These are phyloP conservation scores for Pestalotiopsis fici DNA, from an alignment of 2,329 filamentous ascomycete species.

Conservation along the genomic window DNA sequence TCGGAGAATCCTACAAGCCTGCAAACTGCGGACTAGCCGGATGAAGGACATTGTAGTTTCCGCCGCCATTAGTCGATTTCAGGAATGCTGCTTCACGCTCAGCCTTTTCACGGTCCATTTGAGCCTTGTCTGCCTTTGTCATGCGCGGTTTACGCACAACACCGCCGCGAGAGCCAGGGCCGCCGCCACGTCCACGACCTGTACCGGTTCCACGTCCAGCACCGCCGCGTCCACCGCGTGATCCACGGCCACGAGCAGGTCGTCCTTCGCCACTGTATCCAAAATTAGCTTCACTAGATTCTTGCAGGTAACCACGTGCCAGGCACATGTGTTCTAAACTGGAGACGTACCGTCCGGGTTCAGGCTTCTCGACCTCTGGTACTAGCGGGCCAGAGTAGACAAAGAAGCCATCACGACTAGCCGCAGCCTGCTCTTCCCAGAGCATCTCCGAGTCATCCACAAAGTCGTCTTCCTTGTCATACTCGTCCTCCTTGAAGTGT, in stretches of 20 bases:
- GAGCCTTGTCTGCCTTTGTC: conserved; percentile 82
- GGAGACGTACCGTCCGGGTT: conserved; percentile 49
- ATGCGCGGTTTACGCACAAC: conserved; percentile 79
- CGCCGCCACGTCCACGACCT: conserved; percentile 53
- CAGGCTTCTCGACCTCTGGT: conserved; percentile 78
- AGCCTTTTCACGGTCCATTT: conserved; percentile 79
- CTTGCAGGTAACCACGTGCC: background rate
- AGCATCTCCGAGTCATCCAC: conserved; percentile 92
- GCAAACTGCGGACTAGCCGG: conserved; percentile 33
- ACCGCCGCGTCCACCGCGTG: conserved; percentile 48
- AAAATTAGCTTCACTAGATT: conserved; percentile 31
- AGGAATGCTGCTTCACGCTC: conserved; percentile 59
- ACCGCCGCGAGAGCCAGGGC: conserved; percentile 74
- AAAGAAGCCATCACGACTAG: conserved; percentile 95
- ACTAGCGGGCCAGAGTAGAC: conserved; percentile 94
- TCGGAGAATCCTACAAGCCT: conserved; percentile 25
- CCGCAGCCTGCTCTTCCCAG: conserved; percentile 94
- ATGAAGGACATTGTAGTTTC: conserved; percentile 31
- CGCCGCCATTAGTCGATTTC: conserved; percentile 23
- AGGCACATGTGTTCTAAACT: background rate
- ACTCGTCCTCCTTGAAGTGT: conserved; percentile 79
- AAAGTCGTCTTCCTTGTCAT: conserved; percentile 81
- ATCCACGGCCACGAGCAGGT: conserved; percentile 66
- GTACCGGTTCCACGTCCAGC: conserved; percentile 62
- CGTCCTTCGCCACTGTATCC: conserved; percentile 67